These are phyloP conservation scores for Kodamaea suecica DNA, from an alignment of 1,139 yeast species.

Conservation along the genomic window DNA sequence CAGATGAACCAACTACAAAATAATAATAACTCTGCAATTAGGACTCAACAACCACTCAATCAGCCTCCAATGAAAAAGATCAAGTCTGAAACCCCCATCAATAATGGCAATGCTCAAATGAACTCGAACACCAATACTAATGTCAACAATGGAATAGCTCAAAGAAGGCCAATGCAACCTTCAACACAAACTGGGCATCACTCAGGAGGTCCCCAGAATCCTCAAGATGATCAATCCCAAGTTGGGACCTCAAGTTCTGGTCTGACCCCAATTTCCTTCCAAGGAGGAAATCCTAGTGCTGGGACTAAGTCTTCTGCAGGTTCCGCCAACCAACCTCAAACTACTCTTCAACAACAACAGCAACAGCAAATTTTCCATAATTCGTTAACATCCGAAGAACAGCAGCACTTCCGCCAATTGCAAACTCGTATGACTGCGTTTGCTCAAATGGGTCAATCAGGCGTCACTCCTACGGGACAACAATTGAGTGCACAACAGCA, in stretches of 20 bases:
- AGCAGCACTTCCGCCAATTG: conserved; percentile 41
- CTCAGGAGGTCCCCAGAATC: too few species aligned
- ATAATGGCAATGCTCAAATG: conserved; percentile 1
- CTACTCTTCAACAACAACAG: conserved; percentile 37
- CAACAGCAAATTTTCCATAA: conserved; percentile 47
- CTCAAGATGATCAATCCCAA: too few species aligned
- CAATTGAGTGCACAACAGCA: conserved; percentile 45
- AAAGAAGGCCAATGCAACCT: not conserved
- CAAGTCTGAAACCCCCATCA: conserved; percentile 2
- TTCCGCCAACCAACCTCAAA: conserved; percentile 1
- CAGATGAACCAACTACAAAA: not conserved
- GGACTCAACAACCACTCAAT: conserved; percentile 3
- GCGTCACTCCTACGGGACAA: conserved; percentile 44
- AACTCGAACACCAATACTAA: too few species aligned
- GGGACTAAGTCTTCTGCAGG: conserved; percentile 12
- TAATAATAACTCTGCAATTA: conserved; percentile 1
- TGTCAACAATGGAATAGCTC: not conserved
- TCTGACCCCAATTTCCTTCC: conserved; percentile 2
- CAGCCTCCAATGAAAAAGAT: conserved; percentile 4
- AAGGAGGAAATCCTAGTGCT: conserved; percentile 2
- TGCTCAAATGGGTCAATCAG: conserved; percentile 45
- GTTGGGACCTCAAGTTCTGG: not conserved
- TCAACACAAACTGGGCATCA: too few species aligned
- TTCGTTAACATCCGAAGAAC: conserved; percentile 43
- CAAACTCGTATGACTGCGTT: conserved; percentile 43